A percentile compares a stretch with the other conserved stretches of the same genome.
Evolutionary conservation across 768 basidiomycete species (phyloP).

Genomic region (Tulasnella sp.): DNA sequence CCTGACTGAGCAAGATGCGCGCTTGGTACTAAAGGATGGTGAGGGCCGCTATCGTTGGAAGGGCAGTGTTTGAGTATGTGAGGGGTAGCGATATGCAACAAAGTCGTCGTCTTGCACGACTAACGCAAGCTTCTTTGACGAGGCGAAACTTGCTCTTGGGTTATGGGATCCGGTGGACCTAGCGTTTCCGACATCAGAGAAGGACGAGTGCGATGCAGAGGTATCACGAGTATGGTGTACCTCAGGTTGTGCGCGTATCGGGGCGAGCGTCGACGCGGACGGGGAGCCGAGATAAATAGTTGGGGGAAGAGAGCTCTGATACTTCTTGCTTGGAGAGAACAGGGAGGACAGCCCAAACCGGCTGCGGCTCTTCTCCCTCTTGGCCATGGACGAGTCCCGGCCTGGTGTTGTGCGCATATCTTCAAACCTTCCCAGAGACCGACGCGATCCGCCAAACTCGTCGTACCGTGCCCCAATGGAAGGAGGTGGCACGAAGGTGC

Average conservation of each 20-base stretch:
- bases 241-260: constrained; percentile 3
- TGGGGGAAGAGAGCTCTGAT: neutral
- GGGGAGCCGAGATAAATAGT: neutral
- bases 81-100: constrained; percentile 79
- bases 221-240: neutral
- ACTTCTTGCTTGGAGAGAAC: constrained; percentile 11
- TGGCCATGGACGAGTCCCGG: constrained; percentile 21
- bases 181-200: constrained; percentile 28
- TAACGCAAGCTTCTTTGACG: constrained; percentile 58
- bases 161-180: constrained; percentile 36
- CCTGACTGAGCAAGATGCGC: too few relatives aligned
- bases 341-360: constrained; percentile 8
- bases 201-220: constrained; percentile 7
- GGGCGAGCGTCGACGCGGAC: constrained; percentile 6
- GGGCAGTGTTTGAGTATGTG: constrained; percentile 23
- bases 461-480: constrained; percentile 40
- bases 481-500: constrained; percentile 32
- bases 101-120: constrained; percentile 81
- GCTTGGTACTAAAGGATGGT: too few relatives aligned
- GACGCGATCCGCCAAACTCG: constrained; percentile 59
- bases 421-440: constrained; percentile 37
- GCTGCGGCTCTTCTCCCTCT: neutral
- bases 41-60: neutral
- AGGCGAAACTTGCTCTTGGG: constrained; percentile 31
- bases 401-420: constrained; percentile 26